Base-by-base conservation (phyloP, 345 rosid species). In the Sonneratia caseolaris region DNA sequence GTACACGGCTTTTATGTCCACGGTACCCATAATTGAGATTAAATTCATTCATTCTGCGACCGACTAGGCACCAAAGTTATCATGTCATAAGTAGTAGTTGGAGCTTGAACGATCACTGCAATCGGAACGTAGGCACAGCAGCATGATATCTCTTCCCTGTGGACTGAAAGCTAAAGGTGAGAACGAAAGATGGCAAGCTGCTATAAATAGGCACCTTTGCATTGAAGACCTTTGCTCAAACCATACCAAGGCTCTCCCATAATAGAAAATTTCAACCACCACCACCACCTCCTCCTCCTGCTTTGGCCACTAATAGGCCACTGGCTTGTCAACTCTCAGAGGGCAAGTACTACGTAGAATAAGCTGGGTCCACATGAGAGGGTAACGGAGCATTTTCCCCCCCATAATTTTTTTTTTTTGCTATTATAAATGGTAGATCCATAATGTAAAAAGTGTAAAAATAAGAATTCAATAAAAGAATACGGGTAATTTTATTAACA, bases 281-380 rank as follows among this genome's bases (percentile, higher is more conserved):
- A 57, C 64, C 57, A 8, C 57, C 64, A 57, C 64, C 64, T n/a
- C 64, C 57, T 16, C 57, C 57, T 53, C n/a, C 12, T 57, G 64
- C 35, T 22, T 57, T 8, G 64, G 32, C 64, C 64, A 22, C 35
- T 57, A 57, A 57, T 57, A 57, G 35, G 32, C 64, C 64, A 57
- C 32, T 57, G 35, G 64, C 64, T 57, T 57, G 64, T 22, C 64
- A 57, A 57, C 64, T 57, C 64, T 57, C 12, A 21, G 59, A 53
- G 16, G 12, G 51, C 11, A 47, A 47, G 51, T 47, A 47, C 15
- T 7, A 53, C 15, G 57, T 53, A 53, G 57, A 53, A 53, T 53
- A 15, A 53, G 22, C 22, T 53, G 57, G 57, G n/a, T 21, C 22
- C 57, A 53, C 51, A 47, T 13, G 13, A 27, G 32, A 27, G 32